Evolutionary conservation across 1,284 basidiomycete genomes (phyloP).

Genomic region (Apiotrichum domesticum): DNA sequence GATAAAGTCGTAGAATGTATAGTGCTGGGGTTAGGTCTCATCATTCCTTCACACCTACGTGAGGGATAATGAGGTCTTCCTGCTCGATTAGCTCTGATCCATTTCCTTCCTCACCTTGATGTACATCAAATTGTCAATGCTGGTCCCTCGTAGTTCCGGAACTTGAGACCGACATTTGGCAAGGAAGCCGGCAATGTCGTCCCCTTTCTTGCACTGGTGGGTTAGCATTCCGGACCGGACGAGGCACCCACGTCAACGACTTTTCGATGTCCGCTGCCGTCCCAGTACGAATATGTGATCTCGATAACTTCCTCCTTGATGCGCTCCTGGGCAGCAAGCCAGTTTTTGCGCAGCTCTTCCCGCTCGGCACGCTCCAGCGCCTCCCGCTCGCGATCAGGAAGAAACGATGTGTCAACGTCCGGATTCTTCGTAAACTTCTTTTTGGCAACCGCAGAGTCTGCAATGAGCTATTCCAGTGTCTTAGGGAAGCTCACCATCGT

Average conservation of each 20-base stretch:
- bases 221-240: not conserved
- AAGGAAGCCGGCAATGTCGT: conserved; percentile 79
- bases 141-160: conserved; percentile 80
- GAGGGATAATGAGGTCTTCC: conserved; percentile 94
- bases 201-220: conserved; percentile 92
- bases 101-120: conserved; percentile 62
- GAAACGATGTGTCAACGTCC: conserved; percentile 92
- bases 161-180: conserved; percentile 90
- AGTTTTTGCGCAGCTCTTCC: conserved; percentile 82
- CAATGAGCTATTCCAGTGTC: not conserved
- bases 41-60: conserved; percentile 52
- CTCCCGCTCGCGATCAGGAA: conserved; percentile 93
- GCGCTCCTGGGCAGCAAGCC: conserved; percentile 68
- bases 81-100: conserved; percentile 35
- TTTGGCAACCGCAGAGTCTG: conserved; percentile 49
- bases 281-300: conserved; percentile 88
- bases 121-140: conserved; percentile 96
- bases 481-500: conserved; percentile 19
- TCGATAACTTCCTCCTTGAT: conserved; percentile 40
- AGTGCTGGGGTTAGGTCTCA: conserved; percentile 57
- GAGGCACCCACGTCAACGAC: conserved; percentile 65
- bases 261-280: conserved; percentile 94
- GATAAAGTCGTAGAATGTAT: conserved; percentile 98
- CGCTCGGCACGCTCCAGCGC: conserved; percentile 81
- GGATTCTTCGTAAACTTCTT: conserved; percentile 89